Base-by-base conservation (phyloP, 805 yeast genomes). In the Ogataea corticis region DNA sequence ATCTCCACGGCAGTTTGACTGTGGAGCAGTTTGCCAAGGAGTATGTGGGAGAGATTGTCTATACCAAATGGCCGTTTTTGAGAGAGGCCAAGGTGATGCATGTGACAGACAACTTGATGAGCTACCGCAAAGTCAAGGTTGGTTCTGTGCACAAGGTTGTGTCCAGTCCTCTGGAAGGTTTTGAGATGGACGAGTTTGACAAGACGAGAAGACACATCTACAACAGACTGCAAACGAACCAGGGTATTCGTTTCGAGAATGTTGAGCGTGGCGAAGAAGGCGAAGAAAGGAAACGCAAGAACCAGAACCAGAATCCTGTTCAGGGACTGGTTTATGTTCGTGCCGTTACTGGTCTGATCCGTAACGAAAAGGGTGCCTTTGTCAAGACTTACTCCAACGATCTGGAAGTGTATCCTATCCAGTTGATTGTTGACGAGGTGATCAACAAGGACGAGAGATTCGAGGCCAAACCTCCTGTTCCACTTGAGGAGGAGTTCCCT, bases 61-160 rank as follows among this genome's bases (percentile, higher is more conserved):
- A 82, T 61, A 79, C 87, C 11, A 80, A 83, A 55, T 94, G 96
- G 92, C 99, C 99, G n/a, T 87, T 80, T 59, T 70, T 94, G 53
- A 76, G 82, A 55, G 97, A 92, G 67, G 85, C 90, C 9, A 80
- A 77, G 58, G 81, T 92, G 33, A 70, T 81, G 11, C 73, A 76
- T 17, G 77, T 92, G 3, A 62, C 73, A 29, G 91, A 86, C 61
- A 77, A 73, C 12, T 64, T 70, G 14, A 67, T 64, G 55, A 72
- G 70, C 36, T 86, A 77, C 56, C 79, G 72, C 41, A 60, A 62
- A 3, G 52, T 63, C 29, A 75, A 67, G 49, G 54, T 64, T 19
- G 57, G 56, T 28, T 16, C 59, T 45, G 44, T 62, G 56, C 28
- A 56, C 13, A 54, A 56, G 11, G 57, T 62, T 40, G 60, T 67